These are phyloP conservation scores for Arachnopeziza araneosa DNA, from an alignment of 2,329 filamentous ascomycete genomes.

Conservation along the genomic window DNA sequence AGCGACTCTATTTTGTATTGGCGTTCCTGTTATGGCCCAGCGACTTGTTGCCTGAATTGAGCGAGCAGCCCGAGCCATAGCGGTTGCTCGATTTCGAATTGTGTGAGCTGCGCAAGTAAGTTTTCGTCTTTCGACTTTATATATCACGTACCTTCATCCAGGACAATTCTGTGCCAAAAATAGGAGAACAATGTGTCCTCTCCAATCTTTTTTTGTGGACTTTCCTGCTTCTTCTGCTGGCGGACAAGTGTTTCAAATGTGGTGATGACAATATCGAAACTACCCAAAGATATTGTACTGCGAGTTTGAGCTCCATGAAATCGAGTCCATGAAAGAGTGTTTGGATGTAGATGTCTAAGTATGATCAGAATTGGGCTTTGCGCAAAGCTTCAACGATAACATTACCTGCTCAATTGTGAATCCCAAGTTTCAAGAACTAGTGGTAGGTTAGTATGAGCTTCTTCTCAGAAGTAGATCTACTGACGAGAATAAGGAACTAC, in stretches of 20 bases:
- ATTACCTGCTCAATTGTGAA: slow-evolving; percentile 24
- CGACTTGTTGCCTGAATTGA: slow-evolving; percentile 33
- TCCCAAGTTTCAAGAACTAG: slow-evolving; percentile 35
- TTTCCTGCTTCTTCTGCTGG: slow-evolving; percentile 21
- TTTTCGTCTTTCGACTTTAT: too few relatives aligned
- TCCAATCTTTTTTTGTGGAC: slow-evolving; percentile 22
- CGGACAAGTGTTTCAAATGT: slow-evolving; percentile 41
- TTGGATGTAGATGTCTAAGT: slow-evolving; percentile 29
- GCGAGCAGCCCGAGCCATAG: slow-evolving; percentile 35
- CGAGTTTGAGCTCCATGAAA: slow-evolving; percentile 35
- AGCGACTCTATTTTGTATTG: slow-evolving; percentile 41
- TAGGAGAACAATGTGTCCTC: slow-evolving; percentile 30
- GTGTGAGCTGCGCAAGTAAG: slow-evolving; percentile 6
- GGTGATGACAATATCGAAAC: slow-evolving; percentile 39
- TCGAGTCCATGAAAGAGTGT: slow-evolving; percentile 26
- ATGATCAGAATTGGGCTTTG: neutral
- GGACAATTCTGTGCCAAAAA: slow-evolving; percentile 37
- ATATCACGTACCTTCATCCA: slow-evolving; percentile 39
- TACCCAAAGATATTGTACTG: slow-evolving; percentile 25
- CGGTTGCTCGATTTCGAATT: slow-evolving; percentile 11
- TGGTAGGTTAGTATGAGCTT: neutral
- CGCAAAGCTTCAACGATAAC: neutral
- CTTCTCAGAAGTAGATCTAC: slow-evolving; percentile 12
- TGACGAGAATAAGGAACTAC: slow-evolving; percentile 39
- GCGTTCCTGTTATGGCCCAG: slow-evolving; percentile 46